A percentile compares a stretch with the other conserved stretches of the same genome.
phyloP scores from a whole-genome alignment of 257 asterid species.

The Nicotiana attenuata region DNA sequence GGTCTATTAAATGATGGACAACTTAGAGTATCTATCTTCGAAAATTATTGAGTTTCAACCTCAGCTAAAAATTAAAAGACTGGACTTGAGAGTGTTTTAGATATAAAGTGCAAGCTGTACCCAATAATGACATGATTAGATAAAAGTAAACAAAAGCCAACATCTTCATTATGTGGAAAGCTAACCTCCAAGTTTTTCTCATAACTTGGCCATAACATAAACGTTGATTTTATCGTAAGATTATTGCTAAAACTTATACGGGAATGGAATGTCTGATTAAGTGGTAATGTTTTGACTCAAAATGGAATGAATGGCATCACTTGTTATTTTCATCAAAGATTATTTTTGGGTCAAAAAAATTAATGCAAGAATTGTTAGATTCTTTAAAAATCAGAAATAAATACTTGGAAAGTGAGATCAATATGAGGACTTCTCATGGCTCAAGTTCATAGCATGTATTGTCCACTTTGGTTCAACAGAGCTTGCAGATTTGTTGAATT shows the following conservation, averaged over 20 bases:
- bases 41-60: not conserved
- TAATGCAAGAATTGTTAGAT: too few relatives aligned
- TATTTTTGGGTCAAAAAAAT: not conserved
- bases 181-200: not conserved
- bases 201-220: not conserved
- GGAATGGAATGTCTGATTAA: not conserved
- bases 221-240: not conserved
- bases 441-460: too few relatives aligned
- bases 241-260: not conserved
- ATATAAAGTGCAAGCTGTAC: not conserved
- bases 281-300: not conserved
- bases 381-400: too few relatives aligned
- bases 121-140: not conserved
- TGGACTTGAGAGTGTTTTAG: not conserved
- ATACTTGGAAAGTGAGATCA: too few relatives aligned
- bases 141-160: not conserved
- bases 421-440: too few relatives aligned
- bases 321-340: not conserved
- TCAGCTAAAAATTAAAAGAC: not conserved
- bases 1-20: not conserved
- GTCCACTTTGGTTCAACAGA: too few relatives aligned
- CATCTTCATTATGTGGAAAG: not conserved
- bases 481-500: too few relatives aligned
- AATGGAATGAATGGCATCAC: not conserved
- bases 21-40: not conserved